Conservation (phyloP, 306 rosid genomes). For the Trifolium pratense region DNA sequence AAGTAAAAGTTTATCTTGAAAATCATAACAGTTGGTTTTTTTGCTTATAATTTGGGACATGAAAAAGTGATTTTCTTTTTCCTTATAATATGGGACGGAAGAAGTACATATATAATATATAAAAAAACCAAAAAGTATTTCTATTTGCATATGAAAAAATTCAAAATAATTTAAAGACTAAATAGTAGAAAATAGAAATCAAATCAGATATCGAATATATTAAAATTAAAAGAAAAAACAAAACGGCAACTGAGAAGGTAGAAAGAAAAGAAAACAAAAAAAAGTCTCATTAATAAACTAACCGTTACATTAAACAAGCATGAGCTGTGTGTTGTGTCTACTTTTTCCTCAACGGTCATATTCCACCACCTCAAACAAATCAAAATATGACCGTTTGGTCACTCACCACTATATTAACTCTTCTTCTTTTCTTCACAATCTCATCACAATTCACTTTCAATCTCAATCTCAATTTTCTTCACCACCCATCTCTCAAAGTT, state of each 20-base stretch:
- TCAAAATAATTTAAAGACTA: too few relatives aligned
- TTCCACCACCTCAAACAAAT: constrained; percentile 2
- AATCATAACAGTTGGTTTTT: too few relatives aligned
- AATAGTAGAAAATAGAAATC: too few relatives aligned
- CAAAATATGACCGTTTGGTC: constrained; percentile 43
- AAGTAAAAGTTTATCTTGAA: too few relatives aligned
- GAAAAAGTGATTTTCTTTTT: too few relatives aligned
- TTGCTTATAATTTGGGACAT: too few relatives aligned
- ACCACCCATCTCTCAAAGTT: background rate
- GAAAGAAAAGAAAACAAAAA: background rate
- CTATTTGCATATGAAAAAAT: background rate
- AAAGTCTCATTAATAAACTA: constrained; percentile 5
- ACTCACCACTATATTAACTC: background rate
- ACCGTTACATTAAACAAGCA: constrained; percentile 19
- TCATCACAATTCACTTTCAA: background rate
- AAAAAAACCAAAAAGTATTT: too few relatives aligned
- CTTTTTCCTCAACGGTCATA: constrained; percentile 36
- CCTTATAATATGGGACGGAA: too few relatives aligned
- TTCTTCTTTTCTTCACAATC: background rate
- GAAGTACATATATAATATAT: too few relatives aligned
- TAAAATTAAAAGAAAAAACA: background rate
- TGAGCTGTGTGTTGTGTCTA: background rate
- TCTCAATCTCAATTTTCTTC: background rate
- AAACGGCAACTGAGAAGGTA: background rate
- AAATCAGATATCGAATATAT: too few relatives aligned